Evolutionary conservation across 257 asterid species (phyloP), one percentile per base, ranked within the genome.

Genomic region (Voacanga thouarsii): DNA sequence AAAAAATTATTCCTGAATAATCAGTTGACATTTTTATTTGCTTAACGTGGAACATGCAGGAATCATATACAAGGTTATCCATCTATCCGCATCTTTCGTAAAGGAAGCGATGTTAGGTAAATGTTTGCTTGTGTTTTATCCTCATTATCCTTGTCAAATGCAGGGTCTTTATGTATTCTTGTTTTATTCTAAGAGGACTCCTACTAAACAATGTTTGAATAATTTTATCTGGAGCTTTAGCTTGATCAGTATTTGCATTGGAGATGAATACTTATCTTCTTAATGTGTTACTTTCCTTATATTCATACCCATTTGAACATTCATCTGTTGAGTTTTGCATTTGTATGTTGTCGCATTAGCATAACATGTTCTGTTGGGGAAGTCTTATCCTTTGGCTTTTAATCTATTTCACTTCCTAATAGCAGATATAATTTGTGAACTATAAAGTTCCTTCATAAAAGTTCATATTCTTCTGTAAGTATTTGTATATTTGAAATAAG

Each of bases 61-160:
- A 6, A 47, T 28, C 75, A 71, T 49, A 28, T 71, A 12, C 75
- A 71, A 85, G 99, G 97, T 70, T 93, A 95, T 81, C 99, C 99
- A 77, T 91, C 97, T 60, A 91, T 95, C 78, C 96, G 96, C 80
- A 95, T 95, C 82, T 93, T 95, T 87, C 97, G 92, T 53, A 91
- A 71, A 83, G 98, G 99, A 84, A 88, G 89, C 37, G 96, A 96
- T 89, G 81, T 96, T 56, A 90, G 87, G 99, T 90, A 85, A 85
- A 81, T 72, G 69, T 39, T 72, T 60, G 16, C 10, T 69, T 77
- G 45, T 44, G 33, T 47, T 75, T 8, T 24, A 39, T 61, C 47
- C 15, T 61, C 26, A n/a, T 66, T 26, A 24, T 75, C 18, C 7
- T 70, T 10, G 19, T 50, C 33, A 74, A 23, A 39, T 39, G 44